phyloP scores from a whole-genome alignment of 371 early-diverging fungal genomes.

The Mucor irregularis region DNA sequence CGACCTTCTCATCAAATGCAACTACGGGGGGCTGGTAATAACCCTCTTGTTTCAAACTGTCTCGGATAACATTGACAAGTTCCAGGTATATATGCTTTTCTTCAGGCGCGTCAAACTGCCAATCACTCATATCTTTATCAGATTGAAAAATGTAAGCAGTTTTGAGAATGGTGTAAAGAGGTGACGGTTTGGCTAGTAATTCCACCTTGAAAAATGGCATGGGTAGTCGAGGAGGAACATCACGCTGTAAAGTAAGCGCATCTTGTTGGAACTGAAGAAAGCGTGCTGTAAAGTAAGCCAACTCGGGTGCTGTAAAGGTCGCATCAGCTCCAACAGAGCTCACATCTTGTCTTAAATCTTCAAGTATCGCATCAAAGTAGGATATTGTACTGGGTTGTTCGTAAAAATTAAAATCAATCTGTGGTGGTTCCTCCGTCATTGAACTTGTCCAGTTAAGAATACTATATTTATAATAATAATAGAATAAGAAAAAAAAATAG shows the following conservation, averaged over 20 bases:
- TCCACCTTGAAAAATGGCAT: constrained; percentile 54
- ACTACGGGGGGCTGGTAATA: constrained; percentile 41
- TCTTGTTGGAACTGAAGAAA: constrained; percentile 66
- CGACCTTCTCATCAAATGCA: constrained; percentile 51
- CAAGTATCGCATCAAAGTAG: constrained; percentile 53
- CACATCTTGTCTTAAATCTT: constrained; percentile 47
- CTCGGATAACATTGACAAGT: constrained; percentile 44
- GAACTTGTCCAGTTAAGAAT: too few relatives aligned
- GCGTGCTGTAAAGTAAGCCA: constrained; percentile 56
- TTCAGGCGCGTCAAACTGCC: constrained; percentile 57
- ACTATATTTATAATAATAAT: too few relatives aligned
- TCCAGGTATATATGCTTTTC: constrained; percentile 42
- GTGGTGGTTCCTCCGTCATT: too few relatives aligned
- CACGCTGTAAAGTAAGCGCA: constrained; percentile 30
- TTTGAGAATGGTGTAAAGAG: constrained; percentile 52
- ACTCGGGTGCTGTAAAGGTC: constrained; percentile 54
- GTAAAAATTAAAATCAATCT: constrained; percentile 50
- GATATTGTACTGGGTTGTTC: constrained; percentile 54
- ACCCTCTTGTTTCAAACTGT: constrained; percentile 38
- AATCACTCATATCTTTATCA: constrained; percentile 50
- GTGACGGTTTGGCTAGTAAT: constrained; percentile 30
- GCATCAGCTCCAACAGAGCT: constrained; percentile 38
- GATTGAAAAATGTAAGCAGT: constrained; percentile 57
- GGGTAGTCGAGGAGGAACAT: constrained; percentile 53
- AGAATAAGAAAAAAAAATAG: too few relatives aligned